Percentiles rank a stretch among this genome's conserved stretches.
Conservation (phyloP, 768 basidiomycete genomes). For the Lentinula raphanica region DNA sequence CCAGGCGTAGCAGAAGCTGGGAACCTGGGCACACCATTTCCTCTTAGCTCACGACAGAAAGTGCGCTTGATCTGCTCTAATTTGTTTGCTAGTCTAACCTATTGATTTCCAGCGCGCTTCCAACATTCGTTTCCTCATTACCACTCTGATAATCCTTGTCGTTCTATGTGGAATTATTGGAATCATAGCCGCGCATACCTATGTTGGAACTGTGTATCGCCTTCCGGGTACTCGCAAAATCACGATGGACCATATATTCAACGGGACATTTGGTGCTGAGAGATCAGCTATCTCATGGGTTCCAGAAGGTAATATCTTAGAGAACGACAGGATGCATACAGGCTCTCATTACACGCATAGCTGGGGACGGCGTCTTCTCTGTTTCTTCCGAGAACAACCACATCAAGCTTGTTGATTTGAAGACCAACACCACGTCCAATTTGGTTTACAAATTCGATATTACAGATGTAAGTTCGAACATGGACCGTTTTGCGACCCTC, state of each 20-base stretch:
- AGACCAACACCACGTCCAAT: conserved; percentile 60
- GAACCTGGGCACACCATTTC: not conserved
- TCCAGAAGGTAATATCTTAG: conserved; percentile 62
- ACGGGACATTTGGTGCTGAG: conserved; percentile 71
- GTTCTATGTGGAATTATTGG: conserved; percentile 64
- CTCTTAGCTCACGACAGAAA: not conserved
- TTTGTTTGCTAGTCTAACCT: not conserved
- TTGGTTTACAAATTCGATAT: conserved; percentile 58
- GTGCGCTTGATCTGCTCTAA: not conserved
- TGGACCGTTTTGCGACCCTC: not conserved
- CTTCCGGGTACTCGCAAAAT: conserved; percentile 57
- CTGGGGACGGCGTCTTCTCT: conserved; percentile 92
- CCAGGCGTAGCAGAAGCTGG: conserved; percentile 17
- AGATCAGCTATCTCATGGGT: conserved; percentile 71
- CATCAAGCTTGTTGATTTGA: conserved; percentile 79
- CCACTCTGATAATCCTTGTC: conserved; percentile 56
- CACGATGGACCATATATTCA: conserved; percentile 88
- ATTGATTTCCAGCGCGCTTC: conserved; percentile 35
- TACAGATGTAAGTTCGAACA: conserved; percentile 47
- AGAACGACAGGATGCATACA: not conserved
- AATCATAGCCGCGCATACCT: conserved; percentile 69
- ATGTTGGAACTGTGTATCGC: conserved; percentile 50
- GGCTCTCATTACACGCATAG: conserved; percentile 33
- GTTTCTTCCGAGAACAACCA: conserved; percentile 44
- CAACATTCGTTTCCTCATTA: conserved; percentile 57